A percentile compares a stretch with the other conserved stretches of the same genome.
Evolutionary conservation across 306 rosid genomes (phyloP).

Genomic region (Abrus precatorius): DNA sequence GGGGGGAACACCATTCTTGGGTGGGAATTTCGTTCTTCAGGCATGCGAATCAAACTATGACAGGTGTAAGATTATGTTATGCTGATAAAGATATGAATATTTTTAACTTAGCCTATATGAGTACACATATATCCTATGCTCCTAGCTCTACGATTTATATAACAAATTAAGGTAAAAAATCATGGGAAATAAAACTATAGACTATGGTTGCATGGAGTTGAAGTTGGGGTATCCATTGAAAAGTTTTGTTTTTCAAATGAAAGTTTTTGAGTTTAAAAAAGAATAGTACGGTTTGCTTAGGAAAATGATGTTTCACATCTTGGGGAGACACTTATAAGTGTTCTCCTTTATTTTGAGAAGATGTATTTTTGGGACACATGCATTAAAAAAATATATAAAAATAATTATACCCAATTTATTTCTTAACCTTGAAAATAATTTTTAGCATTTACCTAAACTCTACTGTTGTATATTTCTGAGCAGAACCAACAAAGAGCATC

Average conservation of each 20-base stretch:
- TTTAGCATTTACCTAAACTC: no score
- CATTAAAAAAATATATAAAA: no score
- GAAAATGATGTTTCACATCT: no score
- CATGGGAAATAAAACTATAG: not conserved
- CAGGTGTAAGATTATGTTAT: not conserved
- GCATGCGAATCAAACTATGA: conserved; percentile 3
- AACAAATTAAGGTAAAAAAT: not conserved
- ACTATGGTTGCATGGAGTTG: not conserved
- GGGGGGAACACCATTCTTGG: not conserved
- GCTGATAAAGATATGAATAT: not conserved
- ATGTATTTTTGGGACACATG: no score
- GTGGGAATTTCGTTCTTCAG: not conserved
- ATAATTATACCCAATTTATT: no score
- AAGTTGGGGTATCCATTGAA: not conserved
- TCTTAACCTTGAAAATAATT: no score
- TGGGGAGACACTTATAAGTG: no score
- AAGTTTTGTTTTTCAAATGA: not conserved
- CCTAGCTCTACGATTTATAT: not conserved
- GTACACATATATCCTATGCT: not conserved
- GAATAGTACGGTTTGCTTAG: not conserved
- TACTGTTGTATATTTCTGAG: no score
- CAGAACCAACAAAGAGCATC: no score
- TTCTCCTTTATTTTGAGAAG: no score
- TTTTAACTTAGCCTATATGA: not conserved
- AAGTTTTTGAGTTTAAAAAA: not conserved